Evolutionary conservation across 192 early-diverging fungal genomes (phyloP).

Genomic region (Backusella westeae): DNA sequence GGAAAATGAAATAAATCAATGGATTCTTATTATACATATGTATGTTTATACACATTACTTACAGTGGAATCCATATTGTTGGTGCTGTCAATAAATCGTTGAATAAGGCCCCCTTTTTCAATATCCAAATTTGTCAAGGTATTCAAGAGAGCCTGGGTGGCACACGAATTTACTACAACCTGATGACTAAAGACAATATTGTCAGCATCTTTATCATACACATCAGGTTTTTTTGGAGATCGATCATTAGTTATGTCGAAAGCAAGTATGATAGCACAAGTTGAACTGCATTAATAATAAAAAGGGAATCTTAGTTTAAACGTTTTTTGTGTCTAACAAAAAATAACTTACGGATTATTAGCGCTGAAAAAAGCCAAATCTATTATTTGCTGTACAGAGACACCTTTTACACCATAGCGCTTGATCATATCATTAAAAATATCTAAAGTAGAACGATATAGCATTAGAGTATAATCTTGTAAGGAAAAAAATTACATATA

Average conservation of each 20-base stretch:
- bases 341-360: too few species aligned
- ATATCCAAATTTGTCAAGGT: not conserved
- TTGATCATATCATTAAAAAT: too few species aligned
- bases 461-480: not conserved
- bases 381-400: too few species aligned
- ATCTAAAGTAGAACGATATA: not conserved
- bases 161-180: not conserved
- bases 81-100: not conserved
- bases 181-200: not conserved
- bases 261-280: not conserved
- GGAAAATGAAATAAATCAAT: too few species aligned
- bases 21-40: too few species aligned
- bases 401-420: too few species aligned
- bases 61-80: not conserved
- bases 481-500: not conserved
- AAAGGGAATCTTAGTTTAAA: not conserved
- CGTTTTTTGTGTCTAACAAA: not conserved
- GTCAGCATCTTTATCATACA: not conserved
- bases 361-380: too few species aligned
- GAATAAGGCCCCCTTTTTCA: not conserved
- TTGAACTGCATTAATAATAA: not conserved
- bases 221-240: not conserved
- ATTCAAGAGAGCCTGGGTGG: not conserved
- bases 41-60: not conserved
- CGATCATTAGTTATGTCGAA: not conserved